These are phyloP conservation scores for Selaginella tamariscina DNA, from an alignment of 75 land plant genomes.

Conservation along the genomic window DNA sequence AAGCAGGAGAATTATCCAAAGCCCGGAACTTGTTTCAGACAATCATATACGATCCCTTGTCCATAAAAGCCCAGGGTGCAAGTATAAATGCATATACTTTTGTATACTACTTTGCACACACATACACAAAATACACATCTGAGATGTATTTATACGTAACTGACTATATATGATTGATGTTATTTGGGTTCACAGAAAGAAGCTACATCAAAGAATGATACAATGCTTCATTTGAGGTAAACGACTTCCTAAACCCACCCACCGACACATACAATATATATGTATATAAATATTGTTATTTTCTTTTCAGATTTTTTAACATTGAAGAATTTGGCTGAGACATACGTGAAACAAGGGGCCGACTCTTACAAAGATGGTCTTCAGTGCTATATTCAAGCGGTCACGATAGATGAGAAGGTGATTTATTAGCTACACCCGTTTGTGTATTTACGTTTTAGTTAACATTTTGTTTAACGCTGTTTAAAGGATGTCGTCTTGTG, in stretches of 20 bases:
- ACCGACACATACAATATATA: not conserved
- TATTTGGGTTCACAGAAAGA: not conserved
- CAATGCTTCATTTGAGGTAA: conserved; percentile 40
- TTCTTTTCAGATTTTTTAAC: conserved; percentile 47
- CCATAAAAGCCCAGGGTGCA: conserved; percentile 52
- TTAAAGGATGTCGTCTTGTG: conserved; percentile 90
- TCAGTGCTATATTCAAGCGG: conserved; percentile 84
- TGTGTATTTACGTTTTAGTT: no score
- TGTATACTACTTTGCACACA: not conserved
- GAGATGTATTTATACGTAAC: not conserved
- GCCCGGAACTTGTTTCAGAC: conserved; percentile 71
- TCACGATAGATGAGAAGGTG: conserved; percentile 75
- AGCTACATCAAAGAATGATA: conserved; percentile 19
- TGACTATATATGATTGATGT: not conserved
- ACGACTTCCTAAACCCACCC: not conserved
- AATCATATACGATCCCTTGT: conserved; percentile 79
- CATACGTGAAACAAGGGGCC: conserved; percentile 70
- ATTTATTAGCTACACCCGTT: no score
- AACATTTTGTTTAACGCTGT: no score
- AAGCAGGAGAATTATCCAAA: conserved; percentile 61
- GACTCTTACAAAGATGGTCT: conserved; percentile 57
- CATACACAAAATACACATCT: not conserved
- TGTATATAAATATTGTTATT: not conserved
- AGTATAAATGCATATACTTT: conserved; percentile 14
- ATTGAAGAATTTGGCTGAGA: conserved; percentile 79